Base-by-base conservation (phyloP, 257 asterid species). In the Sherardia arvensis region DNA sequence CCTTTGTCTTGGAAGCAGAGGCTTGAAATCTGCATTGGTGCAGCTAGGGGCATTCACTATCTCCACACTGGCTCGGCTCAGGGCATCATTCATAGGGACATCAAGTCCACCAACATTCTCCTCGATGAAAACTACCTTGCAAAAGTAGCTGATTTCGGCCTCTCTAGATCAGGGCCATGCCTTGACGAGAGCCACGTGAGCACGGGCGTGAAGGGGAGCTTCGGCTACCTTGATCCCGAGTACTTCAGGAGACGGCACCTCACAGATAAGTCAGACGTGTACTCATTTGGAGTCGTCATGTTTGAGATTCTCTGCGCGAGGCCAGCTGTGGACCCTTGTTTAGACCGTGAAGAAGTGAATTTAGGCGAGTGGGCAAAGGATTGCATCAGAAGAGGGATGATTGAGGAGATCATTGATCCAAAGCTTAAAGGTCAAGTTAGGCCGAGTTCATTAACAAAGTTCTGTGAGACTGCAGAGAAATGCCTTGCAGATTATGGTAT, bases 21-120 rank as follows among this genome's bases (percentile, higher is more conserved):
- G 30, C 64, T 62, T 28, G 69, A 62, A 14, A 70, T 70, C 21
- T 70, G 74, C 34, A 70, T 70, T 43, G 74, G 74, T 17, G 74
- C 74, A 26, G 74, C 74, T 10, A 62, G 62, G 23, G 74, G 74
- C 21, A 45, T 70, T 25, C 64, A 70, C 64, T 70, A 70, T 49
- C 74, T 62, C 27, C 74, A 62, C 47, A 57, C 69, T 25, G 68
- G 74, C 57, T 54, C 67, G n/a, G 64, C 53, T 10, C 49, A 59
- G 28, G 36, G 69, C 8, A 54, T 70, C n/a, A 70, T 70, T 43
- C 74, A 70, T 49, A 54, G 74, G 2, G 74, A 70, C 28, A 66
- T 70, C 34, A 70, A 70, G 40, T 53, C 74, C 7, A 63, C 74
- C 20, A 70, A 70, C 74, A 62, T 70, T 63, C 57, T 70, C 8